Evolutionary conservation across 441 rosid species (phyloP), one percentile per base, ranked within the genome.

Genomic region (Bocquillonia castaneifolia): DNA sequence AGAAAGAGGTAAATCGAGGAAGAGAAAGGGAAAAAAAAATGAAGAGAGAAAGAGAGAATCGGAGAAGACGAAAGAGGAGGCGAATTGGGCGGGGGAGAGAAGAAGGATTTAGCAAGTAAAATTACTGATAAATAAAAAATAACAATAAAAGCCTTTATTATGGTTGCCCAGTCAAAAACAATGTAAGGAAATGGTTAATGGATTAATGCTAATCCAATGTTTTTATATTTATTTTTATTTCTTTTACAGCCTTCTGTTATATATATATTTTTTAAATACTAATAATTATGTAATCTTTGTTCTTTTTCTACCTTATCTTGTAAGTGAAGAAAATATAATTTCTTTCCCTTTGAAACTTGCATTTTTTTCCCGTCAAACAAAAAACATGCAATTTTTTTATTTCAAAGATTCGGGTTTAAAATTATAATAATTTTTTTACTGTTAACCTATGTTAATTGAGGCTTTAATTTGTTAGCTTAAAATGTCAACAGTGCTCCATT

Each of bases 81-180:
- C 80, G 77, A 75, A 31, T 77, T 78, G 76, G 77, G 81, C 84
- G 84, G 79, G 78, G 70, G 76, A 67, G 79, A 60, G 78, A 64
- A 9, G 81, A 72, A 51, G 67, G 77, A 76, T 71, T 70, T 68
- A 63, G 82, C 63, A 71, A 79, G 73, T 37, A 55, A 67, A 53
- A 67, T 1, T 18, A 47, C 5, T 40, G 10, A 40, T 3, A 36
- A 36, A 10, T 3, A 3, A 36, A 4, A 36, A 36, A 36, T 36
- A 36, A 4, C 10, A 3, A 36, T 36, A 3, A 36, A 10, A 57
- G 60, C 52, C 40, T 63, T 40, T 47, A 54, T 36, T 63, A 36
- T 42, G 68, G 72, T 77, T 77, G 72, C 77, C 67, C 77, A 66
- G 81, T 80, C 72, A 76, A 79, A 77, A 74, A 77, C 26, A 34